phyloP scores from a whole-genome alignment of 371 early-diverging fungal genomes.

The Conidiobolus incongruus region DNA sequence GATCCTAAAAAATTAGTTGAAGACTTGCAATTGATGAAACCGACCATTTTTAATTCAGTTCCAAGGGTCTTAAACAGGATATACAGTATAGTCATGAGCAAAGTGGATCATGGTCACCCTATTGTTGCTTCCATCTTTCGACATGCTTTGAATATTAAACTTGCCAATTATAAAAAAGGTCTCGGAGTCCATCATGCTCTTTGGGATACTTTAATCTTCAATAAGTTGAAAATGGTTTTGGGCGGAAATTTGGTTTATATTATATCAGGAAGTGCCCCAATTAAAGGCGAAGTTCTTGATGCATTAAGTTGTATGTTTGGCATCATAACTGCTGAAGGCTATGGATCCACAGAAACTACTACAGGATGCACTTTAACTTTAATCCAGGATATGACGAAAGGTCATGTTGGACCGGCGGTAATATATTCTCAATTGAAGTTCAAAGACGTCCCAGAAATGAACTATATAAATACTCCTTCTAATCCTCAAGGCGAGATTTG shows the following conservation, averaged over 20 bases:
- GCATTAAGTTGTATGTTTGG: constrained; percentile 73
- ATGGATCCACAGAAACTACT: background rate
- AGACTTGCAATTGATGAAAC: constrained; percentile 56
- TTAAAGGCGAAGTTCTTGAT: constrained; percentile 54
- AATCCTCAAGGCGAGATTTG: constrained; percentile 83
- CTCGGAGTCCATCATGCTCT: constrained; percentile 39
- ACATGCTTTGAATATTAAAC: constrained; percentile 28
- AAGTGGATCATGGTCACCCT: constrained; percentile 35
- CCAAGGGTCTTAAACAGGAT: constrained; percentile 80
- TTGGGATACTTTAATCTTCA: constrained; percentile 87
- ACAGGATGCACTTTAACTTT: background rate
- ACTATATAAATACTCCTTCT: constrained; percentile 48
- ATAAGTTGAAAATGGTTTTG: constrained; percentile 54
- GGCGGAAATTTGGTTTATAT: constrained; percentile 76
- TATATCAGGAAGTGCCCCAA: constrained; percentile 80
- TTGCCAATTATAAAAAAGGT: constrained; percentile 27
- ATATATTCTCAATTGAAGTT: constrained; percentile 46
- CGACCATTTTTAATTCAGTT: constrained; percentile 71
- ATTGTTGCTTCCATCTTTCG: constrained; percentile 37
- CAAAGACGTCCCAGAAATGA: constrained; percentile 79
- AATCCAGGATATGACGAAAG: background rate
- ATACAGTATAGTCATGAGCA: constrained; percentile 47
- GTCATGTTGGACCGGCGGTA: background rate
- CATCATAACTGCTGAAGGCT: constrained; percentile 24
- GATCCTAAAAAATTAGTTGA: constrained; percentile 49